Base-by-base conservation (phyloP, 164 flowering plant species). In the Sextonia rubra region DNA sequence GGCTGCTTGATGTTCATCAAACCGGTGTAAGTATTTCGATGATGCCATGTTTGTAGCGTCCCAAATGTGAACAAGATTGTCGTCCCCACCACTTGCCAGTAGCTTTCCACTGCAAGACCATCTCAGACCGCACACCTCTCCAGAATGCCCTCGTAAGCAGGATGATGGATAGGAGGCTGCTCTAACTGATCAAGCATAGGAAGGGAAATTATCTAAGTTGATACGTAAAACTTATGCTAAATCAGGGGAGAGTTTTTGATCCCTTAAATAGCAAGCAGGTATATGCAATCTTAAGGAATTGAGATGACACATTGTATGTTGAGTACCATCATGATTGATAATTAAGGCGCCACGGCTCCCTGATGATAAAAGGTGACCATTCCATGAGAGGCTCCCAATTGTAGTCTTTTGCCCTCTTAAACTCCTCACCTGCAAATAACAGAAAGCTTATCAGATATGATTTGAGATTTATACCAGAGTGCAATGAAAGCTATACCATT, bases 41-140 rank as follows among this genome's bases (percentile, higher is more conserved):
- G 87, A 82, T 60, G 71, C 76, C 85, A 82, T 80, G 49, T 73
- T 83, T 23, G 77, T 74, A 48, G 85, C 77, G n/a, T 83, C 83
- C 88, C 86, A 85, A 71, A 85, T 77, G 76, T 76, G 73, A 56
- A 82, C 15, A n/a, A 74, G 58, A 23, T 83, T 85, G 66, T 83
- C 86, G 32, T 83, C 82, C 75, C 88, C 84, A 11, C 86, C 86
- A 69, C 85, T 85, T 17, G 86, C 88, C 73, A 85, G 69, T 25
- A 47, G 58, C 24, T 78, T 82, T 60, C 86, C 82, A 69, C 20
- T 37, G 14, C 55, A 29, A 60, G 86, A 83, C 85, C 85, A 85
- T 79, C 78, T 83, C 66, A 85, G 64, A 25, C 85, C 83, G 23
- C 86, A 82, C 5, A 85, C 85, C 75, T 83, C 86, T 56, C 69